Evolutionary conservation across 306 rosid species (phyloP).

Genomic region (Cicer yamashitae): DNA sequence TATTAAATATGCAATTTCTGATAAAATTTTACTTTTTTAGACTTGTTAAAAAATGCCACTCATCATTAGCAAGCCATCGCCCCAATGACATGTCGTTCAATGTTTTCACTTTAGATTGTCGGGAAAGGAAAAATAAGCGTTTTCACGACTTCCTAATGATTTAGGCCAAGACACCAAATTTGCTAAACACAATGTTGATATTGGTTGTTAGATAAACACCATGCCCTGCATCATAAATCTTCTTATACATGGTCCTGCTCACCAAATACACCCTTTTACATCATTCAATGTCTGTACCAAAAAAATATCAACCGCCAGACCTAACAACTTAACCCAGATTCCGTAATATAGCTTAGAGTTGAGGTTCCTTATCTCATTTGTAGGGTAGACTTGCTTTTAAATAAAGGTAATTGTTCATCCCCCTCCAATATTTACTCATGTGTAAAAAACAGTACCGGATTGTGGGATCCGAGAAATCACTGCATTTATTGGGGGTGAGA

Average conservation of each 20-base stretch:
- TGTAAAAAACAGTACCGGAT: no score
- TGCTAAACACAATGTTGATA: neutral
- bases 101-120: neutral
- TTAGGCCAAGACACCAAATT: neutral
- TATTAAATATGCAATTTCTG: no score
- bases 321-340: constrained; percentile 11
- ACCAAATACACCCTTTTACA: constrained; percentile 23
- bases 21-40: no score
- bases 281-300: constrained; percentile 39
- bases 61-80: no score
- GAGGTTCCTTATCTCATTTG: constrained; percentile 26
- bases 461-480: no score
- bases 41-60: no score
- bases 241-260: constrained; percentile 20
- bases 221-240: constrained; percentile 20
- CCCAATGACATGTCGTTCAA: no score
- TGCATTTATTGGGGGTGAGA: no score
- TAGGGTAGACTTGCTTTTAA: constrained; percentile 17
- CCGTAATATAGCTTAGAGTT: constrained; percentile 12
- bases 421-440: no score
- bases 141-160: neutral
- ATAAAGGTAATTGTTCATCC: no score
- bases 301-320: constrained; percentile 14
- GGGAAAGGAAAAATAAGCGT: neutral
- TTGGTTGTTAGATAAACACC: neutral